Base-by-base conservation (phyloP, 805 yeast species). In the Blastobotrys chiropterorum region DNA sequence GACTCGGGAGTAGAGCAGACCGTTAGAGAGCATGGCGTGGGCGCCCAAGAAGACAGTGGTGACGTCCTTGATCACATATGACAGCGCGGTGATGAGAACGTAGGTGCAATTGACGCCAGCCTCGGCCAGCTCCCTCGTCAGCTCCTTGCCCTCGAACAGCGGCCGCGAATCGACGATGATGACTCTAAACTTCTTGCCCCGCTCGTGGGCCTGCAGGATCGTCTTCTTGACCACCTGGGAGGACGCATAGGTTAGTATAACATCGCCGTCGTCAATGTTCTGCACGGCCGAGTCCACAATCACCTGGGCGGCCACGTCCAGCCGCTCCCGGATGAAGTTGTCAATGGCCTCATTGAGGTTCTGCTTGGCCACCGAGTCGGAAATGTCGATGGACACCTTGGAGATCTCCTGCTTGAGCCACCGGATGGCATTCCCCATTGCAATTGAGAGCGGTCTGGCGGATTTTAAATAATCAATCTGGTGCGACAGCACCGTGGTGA, bases 361-460 rank as follows among this genome's bases (percentile, higher is more conserved):
- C 13, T 65, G 68, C 64, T 88, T 90, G 22, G 97, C 96, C 31
- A 77, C 66, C 15, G 68, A 73, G 52, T 86, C 94, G 22, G 75
- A 67, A 30, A 81, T 73, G 56, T 86, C 95, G 51, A 90, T 82
- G 53, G 90, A 83, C 47, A 92, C 80, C 43, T 79, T 76, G 0
- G 97, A 82, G 51, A 94, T 92, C 66, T 87, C 92, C 72, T 92
- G 98, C 64, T 94, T 94, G 57, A 94, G 76, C 97, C 97, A 90
- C 62, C 99, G 81, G 59, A 94, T 94, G 2, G 97, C 92, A 71
- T 90, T 94, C 50, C 99, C 99, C 99, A 94, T 94, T 0, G 96
- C 80, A 1, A 90, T 86, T 51, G 94, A 82, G 47, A 94, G 75
- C 0, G 98, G 97, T 56, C 99, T 80, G 2, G 97, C 90, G 7